Conservation (phyloP, 306 rosid genomes). For the Luffa acutangula region DNA sequence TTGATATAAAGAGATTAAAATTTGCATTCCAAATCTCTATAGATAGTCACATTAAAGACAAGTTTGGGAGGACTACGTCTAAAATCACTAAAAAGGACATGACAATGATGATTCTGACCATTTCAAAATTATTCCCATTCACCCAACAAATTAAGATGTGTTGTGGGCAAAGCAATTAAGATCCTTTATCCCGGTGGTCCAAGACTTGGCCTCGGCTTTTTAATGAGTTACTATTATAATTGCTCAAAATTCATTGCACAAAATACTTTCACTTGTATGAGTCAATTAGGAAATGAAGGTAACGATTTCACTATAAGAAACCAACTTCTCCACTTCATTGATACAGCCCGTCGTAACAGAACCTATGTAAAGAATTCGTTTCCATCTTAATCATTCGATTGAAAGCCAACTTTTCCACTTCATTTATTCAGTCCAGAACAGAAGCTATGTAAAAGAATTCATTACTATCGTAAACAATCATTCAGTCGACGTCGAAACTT, state of each 20-base stretch:
- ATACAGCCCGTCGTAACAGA: not conserved
- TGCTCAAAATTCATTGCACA: not conserved
- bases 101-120: too few relatives aligned
- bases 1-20: too few relatives aligned
- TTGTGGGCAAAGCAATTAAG: slow-evolving; percentile 96
- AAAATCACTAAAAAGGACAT: too few relatives aligned
- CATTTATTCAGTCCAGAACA: not conserved
- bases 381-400: not conserved
- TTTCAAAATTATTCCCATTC: too few relatives aligned
- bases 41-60: too few relatives aligned
- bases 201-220: slow-evolving; percentile 30
- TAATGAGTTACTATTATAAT: not conserved
- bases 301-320: not conserved
- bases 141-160: slow-evolving; percentile 30
- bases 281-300: not conserved
- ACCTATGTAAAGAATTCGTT: not conserved
- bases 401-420: not conserved
- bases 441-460: not conserved
- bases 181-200: slow-evolving; percentile 64
- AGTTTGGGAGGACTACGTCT: too few relatives aligned
- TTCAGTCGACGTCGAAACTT: not conserved
- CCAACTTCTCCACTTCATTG: not conserved
- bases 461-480: not conserved
- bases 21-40: too few relatives aligned
- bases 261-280: not conserved